Evolutionary conservation across 371 early-diverging fungal species (phyloP).

Genomic region (Sanchytrium tribonematis): DNA sequence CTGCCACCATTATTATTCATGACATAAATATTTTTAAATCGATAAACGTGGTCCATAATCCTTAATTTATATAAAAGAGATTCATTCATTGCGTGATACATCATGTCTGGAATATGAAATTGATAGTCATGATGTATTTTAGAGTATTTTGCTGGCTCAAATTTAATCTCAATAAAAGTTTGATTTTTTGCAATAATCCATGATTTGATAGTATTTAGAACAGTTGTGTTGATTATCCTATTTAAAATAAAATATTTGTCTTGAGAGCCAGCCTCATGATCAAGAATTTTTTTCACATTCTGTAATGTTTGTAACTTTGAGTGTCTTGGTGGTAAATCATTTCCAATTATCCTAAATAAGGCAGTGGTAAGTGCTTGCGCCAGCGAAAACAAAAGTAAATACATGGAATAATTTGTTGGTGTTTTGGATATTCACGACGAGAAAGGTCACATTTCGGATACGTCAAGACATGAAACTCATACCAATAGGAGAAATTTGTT

Average conservation of each 20-base stretch:
- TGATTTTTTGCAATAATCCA: slow-evolving; percentile 22
- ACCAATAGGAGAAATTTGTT: too few species aligned
- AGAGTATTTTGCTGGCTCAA: background rate
- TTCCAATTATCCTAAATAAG: slow-evolving; percentile 35
- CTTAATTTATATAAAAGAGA: background rate
- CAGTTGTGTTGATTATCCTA: slow-evolving; percentile 28
- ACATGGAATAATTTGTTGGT: too few species aligned
- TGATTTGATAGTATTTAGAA: slow-evolving; percentile 24
- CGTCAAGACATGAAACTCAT: too few species aligned
- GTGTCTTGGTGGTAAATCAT: slow-evolving; percentile 38
- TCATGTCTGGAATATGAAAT: slow-evolving; percentile 31
- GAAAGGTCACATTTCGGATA: too few species aligned
- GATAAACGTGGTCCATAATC: slow-evolving; percentile 28
- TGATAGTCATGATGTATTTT: background rate
- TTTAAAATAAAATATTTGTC: slow-evolving; percentile 33
- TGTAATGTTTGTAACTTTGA: slow-evolving; percentile 31
- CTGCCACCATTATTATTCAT: slow-evolving; percentile 47
- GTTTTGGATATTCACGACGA: too few species aligned
- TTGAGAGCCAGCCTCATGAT: slow-evolving; percentile 29
- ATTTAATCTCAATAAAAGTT: slow-evolving; percentile 8
- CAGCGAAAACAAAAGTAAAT: background rate
- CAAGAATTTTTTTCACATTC: slow-evolving; percentile 31
- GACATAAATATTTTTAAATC: slow-evolving; percentile 34
- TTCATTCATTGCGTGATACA: slow-evolving; percentile 23
- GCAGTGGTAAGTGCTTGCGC: slow-evolving; percentile 3